Conservation (phyloP, 371 early-diverging fungal genomes). For the Mortierella sp. region DNA sequence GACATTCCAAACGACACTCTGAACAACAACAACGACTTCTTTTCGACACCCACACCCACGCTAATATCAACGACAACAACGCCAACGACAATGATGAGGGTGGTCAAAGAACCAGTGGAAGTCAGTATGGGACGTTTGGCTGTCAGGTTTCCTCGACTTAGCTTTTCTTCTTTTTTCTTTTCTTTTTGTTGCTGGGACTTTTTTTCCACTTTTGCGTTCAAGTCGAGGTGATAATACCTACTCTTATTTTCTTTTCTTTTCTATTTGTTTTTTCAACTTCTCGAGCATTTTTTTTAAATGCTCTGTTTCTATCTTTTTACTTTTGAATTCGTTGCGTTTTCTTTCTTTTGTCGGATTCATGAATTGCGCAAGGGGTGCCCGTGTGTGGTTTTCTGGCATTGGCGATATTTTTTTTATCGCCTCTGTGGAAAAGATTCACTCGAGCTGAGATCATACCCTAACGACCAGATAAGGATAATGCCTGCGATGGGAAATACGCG, state of each 20-base stretch:
- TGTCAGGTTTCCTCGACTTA: constrained; percentile 34
- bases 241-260: neutral
- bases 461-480: constrained; percentile 60
- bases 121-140: constrained; percentile 23
- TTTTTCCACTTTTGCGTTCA: neutral
- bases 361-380: constrained; percentile 58
- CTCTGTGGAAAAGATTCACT: constrained; percentile 28
- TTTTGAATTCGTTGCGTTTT: constrained; percentile 3
- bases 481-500: constrained; percentile 59
- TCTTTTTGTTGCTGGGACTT: neutral
- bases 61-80: neutral
- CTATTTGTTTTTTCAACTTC: constrained; percentile 8
- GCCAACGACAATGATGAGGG: neutral
- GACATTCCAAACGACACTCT: neutral
- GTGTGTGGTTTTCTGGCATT: constrained; percentile 38
- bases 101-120: constrained; percentile 14
- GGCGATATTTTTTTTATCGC: neutral
- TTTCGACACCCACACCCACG: neutral
- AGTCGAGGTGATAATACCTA: neutral
- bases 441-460: constrained; percentile 62
- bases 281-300: neutral
- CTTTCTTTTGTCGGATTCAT: constrained; percentile 20
- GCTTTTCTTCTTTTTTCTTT: constrained; percentile 4
- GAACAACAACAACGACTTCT: neutral
- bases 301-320: constrained; percentile 7